phyloP scores from a whole-genome alignment of 306 rosid species.

The Castanea sativa region DNA sequence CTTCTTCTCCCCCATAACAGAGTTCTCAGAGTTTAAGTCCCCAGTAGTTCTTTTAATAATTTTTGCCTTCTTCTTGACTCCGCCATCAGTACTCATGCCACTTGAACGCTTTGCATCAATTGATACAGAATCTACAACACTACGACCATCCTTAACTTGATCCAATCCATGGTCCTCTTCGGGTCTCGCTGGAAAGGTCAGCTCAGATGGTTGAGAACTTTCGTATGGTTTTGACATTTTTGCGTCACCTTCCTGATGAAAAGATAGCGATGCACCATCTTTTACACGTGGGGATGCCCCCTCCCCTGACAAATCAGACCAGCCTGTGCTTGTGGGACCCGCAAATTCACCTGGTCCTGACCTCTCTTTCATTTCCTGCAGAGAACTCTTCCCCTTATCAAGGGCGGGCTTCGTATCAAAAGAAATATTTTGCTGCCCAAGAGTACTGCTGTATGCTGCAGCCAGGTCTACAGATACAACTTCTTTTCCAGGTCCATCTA shows the following conservation, averaged over 20 bases:
- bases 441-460: slow-evolving; percentile 33
- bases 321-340: slow-evolving; percentile 22
- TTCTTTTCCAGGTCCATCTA: slow-evolving; percentile 35
- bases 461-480: slow-evolving; percentile 23
- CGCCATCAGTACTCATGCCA: slow-evolving; percentile 35
- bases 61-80: slow-evolving; percentile 63
- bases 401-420: slow-evolving; percentile 39
- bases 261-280: slow-evolving; percentile 36
- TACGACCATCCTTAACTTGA: slow-evolving; percentile 20
- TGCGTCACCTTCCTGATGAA: slow-evolving; percentile 36
- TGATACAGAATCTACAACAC: slow-evolving; percentile 17
- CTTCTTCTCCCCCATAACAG: slow-evolving; percentile 50
- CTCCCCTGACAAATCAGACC: slow-evolving; percentile 36
- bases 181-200: slow-evolving; percentile 17
- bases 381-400: slow-evolving; percentile 40
- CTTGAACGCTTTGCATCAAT: slow-evolving; percentile 23
- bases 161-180: slow-evolving; percentile 25
- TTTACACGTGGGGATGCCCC: slow-evolving; percentile 20
- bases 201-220: slow-evolving; percentile 31
- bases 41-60: slow-evolving; percentile 50
- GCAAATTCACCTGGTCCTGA: slow-evolving; percentile 19
- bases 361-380: slow-evolving; percentile 27
- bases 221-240: slow-evolving; percentile 29
- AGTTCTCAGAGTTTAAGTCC: slow-evolving; percentile 40
- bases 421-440: slow-evolving; percentile 22